Evolutionary conservation across 805 yeast genomes (phyloP), one percentile per base, ranked within the genome.

Genomic region (Yarrowia alimentaria): DNA sequence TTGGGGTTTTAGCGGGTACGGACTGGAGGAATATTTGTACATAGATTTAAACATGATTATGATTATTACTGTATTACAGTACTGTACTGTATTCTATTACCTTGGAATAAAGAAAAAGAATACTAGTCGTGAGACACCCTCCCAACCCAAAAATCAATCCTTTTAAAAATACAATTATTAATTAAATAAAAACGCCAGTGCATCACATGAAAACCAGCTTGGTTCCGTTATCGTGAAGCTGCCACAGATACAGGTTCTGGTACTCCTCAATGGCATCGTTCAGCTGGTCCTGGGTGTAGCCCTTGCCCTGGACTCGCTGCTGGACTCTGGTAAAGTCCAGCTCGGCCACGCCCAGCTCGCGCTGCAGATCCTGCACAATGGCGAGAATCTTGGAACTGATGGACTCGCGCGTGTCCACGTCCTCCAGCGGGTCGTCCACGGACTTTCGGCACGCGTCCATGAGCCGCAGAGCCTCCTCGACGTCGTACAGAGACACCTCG

Each of bases 391-490:
- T 79, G 10, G 94, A 77, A 4, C 80, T 74, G 6, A 81, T 75
- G 48, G 85, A 76, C 50, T 77, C 76, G 59, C 85, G 91, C 2
- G 79, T 72, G 7, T 81, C 76, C 50, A 84, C 75, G 49, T 76
- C 75, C 60, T 86, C 94, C 22, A 42, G 53, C 51, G 52, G 57
- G 56, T 79, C 86, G 31, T 72, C 67, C 60, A 91, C 74, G 6
- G 96, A 84, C 53, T 84, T 80, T 67, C 90, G 86, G n/a, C 96
- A 87, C 11, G 86, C 95, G 59, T 83, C 83, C 53, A 83, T 73
- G 58, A 93, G 75, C 61, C 99, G 78, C 61, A 93, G 71, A 0
- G 99, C 96, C 69, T 93, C 99, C 62, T 93, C 98, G 31, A 93
- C 96, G 67, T 93, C 98, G 53, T 79, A 85, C 33, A 74, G 69